Evolutionary conservation across 306 rosid species (phyloP).

Genomic region (Prunus kanzakura): DNA sequence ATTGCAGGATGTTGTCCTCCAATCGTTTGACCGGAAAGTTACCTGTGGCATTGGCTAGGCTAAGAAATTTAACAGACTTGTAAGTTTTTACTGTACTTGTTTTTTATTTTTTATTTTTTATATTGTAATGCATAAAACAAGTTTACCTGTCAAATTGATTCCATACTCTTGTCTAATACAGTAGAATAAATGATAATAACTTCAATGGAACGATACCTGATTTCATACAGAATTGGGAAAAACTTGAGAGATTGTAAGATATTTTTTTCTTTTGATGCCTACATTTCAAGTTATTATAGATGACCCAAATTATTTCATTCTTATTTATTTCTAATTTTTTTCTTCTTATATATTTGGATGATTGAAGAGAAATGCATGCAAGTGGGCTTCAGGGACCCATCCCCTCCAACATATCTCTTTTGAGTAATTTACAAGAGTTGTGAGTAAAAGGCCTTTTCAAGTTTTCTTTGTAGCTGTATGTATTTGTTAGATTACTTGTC

Average conservation of each 20-base stretch:
- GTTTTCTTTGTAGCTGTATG: neutral
- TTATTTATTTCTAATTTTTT: slow-evolving; percentile 2
- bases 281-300: neutral
- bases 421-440: slow-evolving; percentile 53
- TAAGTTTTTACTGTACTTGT: slow-evolving; percentile 28
- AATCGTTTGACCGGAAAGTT: slow-evolving; percentile 66
- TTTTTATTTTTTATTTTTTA: neutral
- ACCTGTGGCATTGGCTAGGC: slow-evolving; percentile 49
- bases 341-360: slow-evolving; percentile 20
- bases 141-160: slow-evolving; percentile 1
- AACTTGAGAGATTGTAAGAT: slow-evolving; percentile 68
- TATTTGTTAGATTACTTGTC: neutral
- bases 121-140: neutral
- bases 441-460: slow-evolving; percentile 40
- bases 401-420: slow-evolving; percentile 58
- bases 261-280: slow-evolving; percentile 9
- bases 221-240: slow-evolving; percentile 69
- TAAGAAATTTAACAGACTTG: slow-evolving; percentile 63
- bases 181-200: slow-evolving; percentile 74
- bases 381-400: slow-evolving; percentile 92
- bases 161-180: slow-evolving; percentile 38
- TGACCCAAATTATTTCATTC: neutral
- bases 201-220: slow-evolving; percentile 67
- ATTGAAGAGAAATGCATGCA: slow-evolving; percentile 71
- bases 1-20: slow-evolving; percentile 67